These are phyloP conservation scores for Trichoderma cornu-damae DNA, from an alignment of 2,329 filamentous ascomycete genomes.

Conservation along the genomic window DNA sequence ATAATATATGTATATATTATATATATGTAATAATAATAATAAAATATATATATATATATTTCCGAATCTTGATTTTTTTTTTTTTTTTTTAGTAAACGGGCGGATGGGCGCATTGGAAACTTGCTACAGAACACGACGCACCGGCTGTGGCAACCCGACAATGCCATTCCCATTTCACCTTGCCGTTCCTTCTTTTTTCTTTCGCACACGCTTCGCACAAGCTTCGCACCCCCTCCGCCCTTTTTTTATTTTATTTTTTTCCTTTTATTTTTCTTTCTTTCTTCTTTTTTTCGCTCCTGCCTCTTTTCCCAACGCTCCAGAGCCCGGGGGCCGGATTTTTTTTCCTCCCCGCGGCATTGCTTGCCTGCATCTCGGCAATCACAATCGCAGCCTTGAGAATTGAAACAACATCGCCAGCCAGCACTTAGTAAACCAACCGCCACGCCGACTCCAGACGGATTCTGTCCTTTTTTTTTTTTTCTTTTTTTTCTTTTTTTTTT, in stretches of 20 bases:
- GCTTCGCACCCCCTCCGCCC: conserved; percentile 14
- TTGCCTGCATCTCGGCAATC: conserved; percentile 16
- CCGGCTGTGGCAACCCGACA: conserved; percentile 32
- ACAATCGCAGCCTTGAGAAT: background rate
- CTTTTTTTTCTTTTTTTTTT: too few relatives aligned
- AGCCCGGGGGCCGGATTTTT: too few relatives aligned
- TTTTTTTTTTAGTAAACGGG: too few relatives aligned
- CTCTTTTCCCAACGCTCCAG: background rate
- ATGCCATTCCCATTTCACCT: too few relatives aligned
- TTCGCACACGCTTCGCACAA: too few relatives aligned
- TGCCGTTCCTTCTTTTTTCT: too few relatives aligned
- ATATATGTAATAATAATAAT: too few relatives aligned
- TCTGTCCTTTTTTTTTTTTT: too few relatives aligned
- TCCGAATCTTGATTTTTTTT: conserved; percentile 46
- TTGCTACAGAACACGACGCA: conserved; percentile 30
- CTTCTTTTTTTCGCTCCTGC: background rate
- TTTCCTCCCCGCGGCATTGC: background rate
- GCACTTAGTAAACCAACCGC: too few relatives aligned
- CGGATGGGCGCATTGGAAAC: conserved; percentile 28
- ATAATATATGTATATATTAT: too few relatives aligned
- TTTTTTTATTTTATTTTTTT: background rate
- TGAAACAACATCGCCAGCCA: too few relatives aligned
- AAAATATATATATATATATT: too few relatives aligned
- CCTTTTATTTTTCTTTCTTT: background rate
- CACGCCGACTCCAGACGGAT: background rate